Conservation (phyloP, 192 early-diverging fungal species). For the Phlyctochytrium bullatum region DNA sequence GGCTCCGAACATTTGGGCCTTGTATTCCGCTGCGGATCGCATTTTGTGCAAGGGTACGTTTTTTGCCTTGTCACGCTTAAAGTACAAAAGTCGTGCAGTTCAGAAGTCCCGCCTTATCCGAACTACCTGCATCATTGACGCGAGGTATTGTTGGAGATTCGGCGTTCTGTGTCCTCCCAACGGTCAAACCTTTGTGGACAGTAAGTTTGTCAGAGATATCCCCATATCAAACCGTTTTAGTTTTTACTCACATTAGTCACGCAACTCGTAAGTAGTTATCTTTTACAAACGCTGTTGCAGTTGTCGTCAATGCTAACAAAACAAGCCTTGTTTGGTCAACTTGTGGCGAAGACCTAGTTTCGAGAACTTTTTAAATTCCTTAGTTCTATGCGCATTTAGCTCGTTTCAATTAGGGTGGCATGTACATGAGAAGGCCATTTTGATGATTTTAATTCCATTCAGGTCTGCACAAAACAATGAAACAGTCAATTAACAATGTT, state of each 20-base stretch:
- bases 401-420: constrained; percentile 98
- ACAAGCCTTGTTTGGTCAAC: constrained; percentile 55
- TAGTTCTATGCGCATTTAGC: constrained; percentile 79
- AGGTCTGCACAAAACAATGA: too few species aligned
- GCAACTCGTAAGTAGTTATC: constrained; percentile 52
- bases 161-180: constrained; percentile 75
- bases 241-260: constrained; percentile 64
- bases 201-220: too few species aligned
- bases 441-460: constrained; percentile 71
- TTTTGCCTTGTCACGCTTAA: constrained; percentile 26
- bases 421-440: constrained; percentile 95
- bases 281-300: too few species aligned
- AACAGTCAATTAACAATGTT: too few species aligned
- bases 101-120: neutral
- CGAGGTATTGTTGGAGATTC: constrained; percentile 90
- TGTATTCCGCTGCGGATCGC: constrained; percentile 83
- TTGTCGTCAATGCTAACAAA: too few species aligned
- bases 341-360: constrained; percentile 57
- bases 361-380: constrained; percentile 62
- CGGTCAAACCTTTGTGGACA: constrained; percentile 33
- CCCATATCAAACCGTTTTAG: too few species aligned
- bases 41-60: constrained; percentile 52
- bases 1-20: constrained; percentile 97
- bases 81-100: neutral
- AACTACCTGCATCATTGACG: constrained; percentile 56